phyloP scores from a whole-genome alignment of 106 monocot genomes.

The Dendrobium catenatum region DNA sequence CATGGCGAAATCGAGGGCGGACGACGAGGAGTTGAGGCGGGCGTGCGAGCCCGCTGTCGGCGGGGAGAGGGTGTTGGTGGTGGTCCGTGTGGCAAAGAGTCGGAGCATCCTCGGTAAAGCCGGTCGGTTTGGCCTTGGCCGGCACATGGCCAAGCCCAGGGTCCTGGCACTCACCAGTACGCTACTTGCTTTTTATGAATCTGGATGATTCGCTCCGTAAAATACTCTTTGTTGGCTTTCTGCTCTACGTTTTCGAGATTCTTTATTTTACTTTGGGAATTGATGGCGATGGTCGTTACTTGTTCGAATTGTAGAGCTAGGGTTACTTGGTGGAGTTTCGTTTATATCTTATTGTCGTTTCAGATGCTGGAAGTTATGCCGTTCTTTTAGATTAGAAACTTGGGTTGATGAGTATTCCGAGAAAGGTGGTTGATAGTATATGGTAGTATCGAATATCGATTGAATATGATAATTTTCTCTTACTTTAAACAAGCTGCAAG shows the following conservation, averaged over 20 bases:
- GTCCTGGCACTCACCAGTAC: constrained; percentile 72
- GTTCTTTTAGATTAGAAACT: neutral
- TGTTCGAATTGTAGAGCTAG: neutral
- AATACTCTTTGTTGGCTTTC: neutral
- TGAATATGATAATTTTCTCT: neutral
- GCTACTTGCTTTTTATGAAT: neutral
- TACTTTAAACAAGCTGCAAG: neutral
- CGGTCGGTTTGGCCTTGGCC: constrained; percentile 39
- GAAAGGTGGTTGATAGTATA: too few relatives aligned
- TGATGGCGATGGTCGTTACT: neutral
- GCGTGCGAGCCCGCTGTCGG: constrained; percentile 34
- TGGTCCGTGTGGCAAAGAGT: constrained; percentile 76
- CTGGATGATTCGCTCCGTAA: neutral
- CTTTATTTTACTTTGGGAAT: neutral
- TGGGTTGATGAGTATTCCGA: neutral
- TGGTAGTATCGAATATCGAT: too few relatives aligned
- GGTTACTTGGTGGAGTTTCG: neutral
- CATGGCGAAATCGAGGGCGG: constrained; percentile 72
- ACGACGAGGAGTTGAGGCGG: constrained; percentile 64
- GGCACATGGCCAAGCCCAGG: constrained; percentile 72
- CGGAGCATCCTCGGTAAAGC: constrained; percentile 77
- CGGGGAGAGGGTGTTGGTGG: constrained; percentile 44
- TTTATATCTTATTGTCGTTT: neutral
- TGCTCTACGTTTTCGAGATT: neutral
- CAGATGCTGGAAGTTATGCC: neutral